Evolutionary conservation across 768 basidiomycete genomes (phyloP).

Genomic region (Lentinula aciculospora): DNA sequence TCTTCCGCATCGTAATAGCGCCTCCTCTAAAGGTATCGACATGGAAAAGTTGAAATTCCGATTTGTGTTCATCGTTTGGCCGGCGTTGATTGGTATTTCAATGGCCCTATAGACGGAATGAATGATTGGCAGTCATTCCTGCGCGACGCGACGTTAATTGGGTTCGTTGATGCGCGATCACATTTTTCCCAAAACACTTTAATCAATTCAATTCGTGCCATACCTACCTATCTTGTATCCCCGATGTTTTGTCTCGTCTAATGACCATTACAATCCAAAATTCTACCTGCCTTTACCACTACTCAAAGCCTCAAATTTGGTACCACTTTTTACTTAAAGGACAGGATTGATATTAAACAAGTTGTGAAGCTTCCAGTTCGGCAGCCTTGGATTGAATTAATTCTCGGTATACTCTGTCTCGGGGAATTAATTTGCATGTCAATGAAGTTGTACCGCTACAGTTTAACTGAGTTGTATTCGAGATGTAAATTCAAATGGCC

Average conservation of each 20-base stretch:
- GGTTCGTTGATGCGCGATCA: not conserved
- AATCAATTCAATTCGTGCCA: not conserved
- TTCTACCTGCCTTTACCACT: too few relatives aligned
- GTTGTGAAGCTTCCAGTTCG: not conserved
- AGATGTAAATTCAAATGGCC: not conserved
- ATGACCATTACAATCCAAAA: too few relatives aligned
- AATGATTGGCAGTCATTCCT: too few relatives aligned
- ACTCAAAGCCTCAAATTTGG: too few relatives aligned
- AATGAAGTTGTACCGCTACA: not conserved
- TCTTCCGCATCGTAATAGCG: slow-evolving; percentile 3
- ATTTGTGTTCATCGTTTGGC: slow-evolving; percentile 49
- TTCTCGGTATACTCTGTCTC: not conserved
- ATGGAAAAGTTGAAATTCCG: slow-evolving; percentile 36
- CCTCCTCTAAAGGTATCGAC: slow-evolving; percentile 16
- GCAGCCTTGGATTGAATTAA: not conserved
- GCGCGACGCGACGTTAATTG: not conserved
- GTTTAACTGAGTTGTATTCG: not conserved
- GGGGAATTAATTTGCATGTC: not conserved
- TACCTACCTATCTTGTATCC: not conserved
- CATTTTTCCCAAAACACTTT: too few relatives aligned
- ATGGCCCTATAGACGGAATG: slow-evolving; percentile 36
- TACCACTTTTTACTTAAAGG: too few relatives aligned
- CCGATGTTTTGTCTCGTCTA: too few relatives aligned
- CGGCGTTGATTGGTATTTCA: slow-evolving; percentile 48
- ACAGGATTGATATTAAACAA: not conserved